Conservation (phyloP, 2,329 filamentous ascomycete species). For the Cordyceps cateniannulata region DNA sequence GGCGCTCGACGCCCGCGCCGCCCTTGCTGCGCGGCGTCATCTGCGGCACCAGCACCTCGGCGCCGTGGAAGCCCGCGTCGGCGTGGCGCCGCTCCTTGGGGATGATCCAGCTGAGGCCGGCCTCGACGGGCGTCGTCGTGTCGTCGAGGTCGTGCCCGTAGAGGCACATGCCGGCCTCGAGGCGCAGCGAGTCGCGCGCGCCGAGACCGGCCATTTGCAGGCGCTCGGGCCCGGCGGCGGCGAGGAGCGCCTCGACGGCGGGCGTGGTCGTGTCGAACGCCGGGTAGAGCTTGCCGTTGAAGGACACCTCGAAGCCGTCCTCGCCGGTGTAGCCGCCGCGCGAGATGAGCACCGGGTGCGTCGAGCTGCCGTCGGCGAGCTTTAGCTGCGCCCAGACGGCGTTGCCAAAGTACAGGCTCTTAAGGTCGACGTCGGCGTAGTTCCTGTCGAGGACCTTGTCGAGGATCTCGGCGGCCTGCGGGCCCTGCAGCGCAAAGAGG, state of each 20-base stretch:
- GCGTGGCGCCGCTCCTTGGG: slow-evolving; percentile 62
- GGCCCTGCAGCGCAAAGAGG: slow-evolving; percentile 85
- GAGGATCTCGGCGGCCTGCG: slow-evolving; percentile 65
- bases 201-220: slow-evolving; percentile 82
- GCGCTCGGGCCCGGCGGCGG: slow-evolving; percentile 50
- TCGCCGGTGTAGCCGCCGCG: slow-evolving; percentile 95
- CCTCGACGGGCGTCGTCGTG: slow-evolving; percentile 54
- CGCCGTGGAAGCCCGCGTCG: slow-evolving; percentile 74
- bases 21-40: slow-evolving; percentile 68
- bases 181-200: slow-evolving; percentile 81
- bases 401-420: slow-evolving; percentile 75
- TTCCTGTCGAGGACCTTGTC: slow-evolving; percentile 50
- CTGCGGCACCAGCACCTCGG: slow-evolving; percentile 69
- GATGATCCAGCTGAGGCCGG: slow-evolving; percentile 67
- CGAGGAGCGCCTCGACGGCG: slow-evolving; percentile 62
- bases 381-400: slow-evolving; percentile 60
- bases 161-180: slow-evolving; percentile 98
- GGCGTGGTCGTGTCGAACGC: slow-evolving; percentile 39
- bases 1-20: slow-evolving; percentile 60
- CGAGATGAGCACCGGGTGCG: slow-evolving; percentile 56
- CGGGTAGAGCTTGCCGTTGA: slow-evolving; percentile 42
- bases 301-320: slow-evolving; percentile 95
- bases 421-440: slow-evolving; percentile 42
- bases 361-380: slow-evolving; percentile 43
- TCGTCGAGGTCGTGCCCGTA: slow-evolving; percentile 98